phyloP scores from a whole-genome alignment of 352 stramenopile species.

The Phytophthora podocarpi region DNA sequence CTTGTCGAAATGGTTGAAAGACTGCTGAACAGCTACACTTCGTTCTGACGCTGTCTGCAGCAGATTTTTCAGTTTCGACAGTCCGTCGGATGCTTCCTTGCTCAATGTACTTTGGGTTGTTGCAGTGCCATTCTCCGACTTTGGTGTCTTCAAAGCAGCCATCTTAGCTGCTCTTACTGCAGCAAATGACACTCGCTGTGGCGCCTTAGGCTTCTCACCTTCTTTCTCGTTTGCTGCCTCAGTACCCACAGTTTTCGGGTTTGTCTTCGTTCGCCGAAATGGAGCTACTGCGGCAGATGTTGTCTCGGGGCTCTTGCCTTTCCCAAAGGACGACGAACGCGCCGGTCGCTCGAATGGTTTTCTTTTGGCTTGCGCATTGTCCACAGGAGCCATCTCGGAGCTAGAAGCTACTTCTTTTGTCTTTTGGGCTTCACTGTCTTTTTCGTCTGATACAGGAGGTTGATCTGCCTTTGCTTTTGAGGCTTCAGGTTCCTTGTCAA shows the following conservation, averaged over 20 bases:
- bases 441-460: too few relatives aligned
- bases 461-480: not conserved
- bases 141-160: not conserved
- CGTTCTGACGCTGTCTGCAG: conserved; percentile 48
- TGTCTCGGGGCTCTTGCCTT: conserved; percentile 9
- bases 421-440: not conserved
- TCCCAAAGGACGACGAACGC: conserved; percentile 31
- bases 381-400: not conserved
- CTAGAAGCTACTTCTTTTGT: too few relatives aligned
- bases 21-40: conserved; percentile 53
- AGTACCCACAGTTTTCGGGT: conserved; percentile 11
- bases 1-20: conserved; percentile 85
- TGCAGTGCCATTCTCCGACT: not conserved
- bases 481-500: not conserved
- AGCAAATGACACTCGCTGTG: conserved; percentile 37
- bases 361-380: not conserved
- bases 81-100: conserved; percentile 11
- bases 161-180: conserved; percentile 30
- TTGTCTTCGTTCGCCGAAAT: conserved; percentile 33
- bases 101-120: not conserved
- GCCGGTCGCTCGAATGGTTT: conserved; percentile 3
- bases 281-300: conserved; percentile 1
- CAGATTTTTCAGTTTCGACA: conserved; percentile 54
- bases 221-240: conserved; percentile 1
- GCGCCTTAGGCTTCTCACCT: not conserved